phyloP scores from a whole-genome alignment of 2,329 filamentous ascomycete species.

The Diaporthe sp. region DNA sequence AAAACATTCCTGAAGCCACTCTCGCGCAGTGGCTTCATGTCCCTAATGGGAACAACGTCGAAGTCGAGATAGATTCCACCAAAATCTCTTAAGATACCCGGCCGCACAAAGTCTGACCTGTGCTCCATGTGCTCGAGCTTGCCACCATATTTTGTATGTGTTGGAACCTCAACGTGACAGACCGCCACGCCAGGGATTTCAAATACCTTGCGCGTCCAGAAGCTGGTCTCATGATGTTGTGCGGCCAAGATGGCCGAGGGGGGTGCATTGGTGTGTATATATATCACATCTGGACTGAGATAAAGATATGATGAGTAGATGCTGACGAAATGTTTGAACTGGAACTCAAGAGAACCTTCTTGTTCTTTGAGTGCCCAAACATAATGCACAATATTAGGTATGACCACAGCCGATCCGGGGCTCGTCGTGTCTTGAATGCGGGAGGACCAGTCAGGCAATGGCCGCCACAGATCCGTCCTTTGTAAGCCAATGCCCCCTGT shows the following conservation, averaged over 20 bases:
- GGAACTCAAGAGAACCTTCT: background rate
- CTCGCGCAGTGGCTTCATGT: constrained; percentile 7
- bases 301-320: constrained; percentile 13
- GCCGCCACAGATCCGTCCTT: background rate
- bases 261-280: constrained; percentile 8
- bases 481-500: background rate
- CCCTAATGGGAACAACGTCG: constrained; percentile 2
- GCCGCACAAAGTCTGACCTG: constrained; percentile 2
- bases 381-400: constrained; percentile 22
- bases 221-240: background rate
- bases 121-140: constrained; percentile 13
- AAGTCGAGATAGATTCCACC: constrained; percentile 18
- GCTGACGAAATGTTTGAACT: constrained; percentile 19
- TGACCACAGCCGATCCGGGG: background rate
- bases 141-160: constrained; percentile 8
- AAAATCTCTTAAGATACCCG: constrained; percentile 5
- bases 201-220: constrained; percentile 6
- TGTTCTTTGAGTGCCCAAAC: constrained; percentile 40
- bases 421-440: background rate
- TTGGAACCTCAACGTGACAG: background rate
- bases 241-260: background rate
- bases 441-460: background rate
- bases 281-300: constrained; percentile 14
- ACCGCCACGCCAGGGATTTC: background rate
- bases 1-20: constrained; percentile 13